phyloP scores from a whole-genome alignment of 345 rosid genomes.

The Heritiera fomes region DNA sequence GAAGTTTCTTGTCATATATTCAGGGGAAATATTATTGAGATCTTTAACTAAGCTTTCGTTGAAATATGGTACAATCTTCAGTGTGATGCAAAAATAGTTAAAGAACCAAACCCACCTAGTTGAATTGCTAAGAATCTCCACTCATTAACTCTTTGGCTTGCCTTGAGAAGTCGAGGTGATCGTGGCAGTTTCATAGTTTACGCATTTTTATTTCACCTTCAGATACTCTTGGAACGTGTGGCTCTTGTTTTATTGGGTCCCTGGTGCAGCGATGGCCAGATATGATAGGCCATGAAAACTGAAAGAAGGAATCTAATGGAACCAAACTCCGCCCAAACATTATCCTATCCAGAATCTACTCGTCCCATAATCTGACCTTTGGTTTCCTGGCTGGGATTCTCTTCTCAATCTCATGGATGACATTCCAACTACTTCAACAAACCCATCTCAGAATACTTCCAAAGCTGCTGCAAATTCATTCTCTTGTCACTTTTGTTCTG shows the following conservation, averaged over 20 bases:
- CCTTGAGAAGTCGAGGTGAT: too few relatives aligned
- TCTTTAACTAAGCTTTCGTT: too few relatives aligned
- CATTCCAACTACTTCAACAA: slow-evolving; percentile 18
- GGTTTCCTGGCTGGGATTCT: slow-evolving; percentile 20
- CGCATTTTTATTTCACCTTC: neutral
- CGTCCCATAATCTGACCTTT: slow-evolving; percentile 24
- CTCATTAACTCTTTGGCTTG: too few relatives aligned
- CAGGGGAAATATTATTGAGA: too few relatives aligned
- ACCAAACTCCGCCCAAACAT: slow-evolving; percentile 29
- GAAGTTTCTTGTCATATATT: too few relatives aligned
- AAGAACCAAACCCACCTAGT: too few relatives aligned
- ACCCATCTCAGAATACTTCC: slow-evolving; percentile 3
- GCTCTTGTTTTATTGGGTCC: slow-evolving; percentile 8
- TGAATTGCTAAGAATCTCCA: too few relatives aligned
- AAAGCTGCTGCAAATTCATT: neutral
- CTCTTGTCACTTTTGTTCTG: neutral
- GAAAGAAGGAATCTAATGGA: slow-evolving; percentile 14
- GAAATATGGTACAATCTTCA: too few relatives aligned
- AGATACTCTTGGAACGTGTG: neutral
- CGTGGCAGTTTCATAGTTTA: too few relatives aligned
- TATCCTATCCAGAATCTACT: slow-evolving; percentile 46
- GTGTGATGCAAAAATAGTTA: too few relatives aligned
- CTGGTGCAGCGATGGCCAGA: slow-evolving; percentile 27
- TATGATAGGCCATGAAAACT: slow-evolving; percentile 21
- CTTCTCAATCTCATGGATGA: slow-evolving; percentile 31